Evolutionary conservation across 2,329 filamentous ascomycete genomes (phyloP), one percentile per base, ranked within the genome.

Genomic region (Penicillium freii): DNA sequence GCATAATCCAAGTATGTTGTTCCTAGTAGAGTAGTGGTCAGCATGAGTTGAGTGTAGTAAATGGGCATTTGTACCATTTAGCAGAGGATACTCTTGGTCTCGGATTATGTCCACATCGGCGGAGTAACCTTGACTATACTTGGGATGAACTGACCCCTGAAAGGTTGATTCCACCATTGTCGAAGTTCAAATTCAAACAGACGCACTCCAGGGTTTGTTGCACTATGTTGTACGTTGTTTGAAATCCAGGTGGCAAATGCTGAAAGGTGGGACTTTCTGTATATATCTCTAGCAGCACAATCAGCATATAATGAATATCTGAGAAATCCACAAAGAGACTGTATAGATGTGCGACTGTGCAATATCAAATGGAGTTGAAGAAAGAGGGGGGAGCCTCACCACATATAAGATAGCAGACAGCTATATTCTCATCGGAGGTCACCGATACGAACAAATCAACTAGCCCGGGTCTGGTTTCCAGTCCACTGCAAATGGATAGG

Each of bases 1-100:
- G 92, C 92, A 87, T 97, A 92, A 67, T 97, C 93, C 56, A 97
- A 87, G 73, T 97, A 97, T 46, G 87, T 81, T 10, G 85, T 85
- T 51, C 83, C 90, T 93, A 55, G 53, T 17, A 59, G 36, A 52
- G 49, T 2, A 49, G 23, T 10, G 11, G 47, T 62, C 11, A 58
- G 47, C 17, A 54, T 38, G 27, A 11, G 31, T 38, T 23, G 9
- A 25, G 39, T 34, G n/a, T 25, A 19, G 9, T 31, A 36, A 5
- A 8, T 17, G 11, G 25, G 51, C 27, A 34, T 11, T 23, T 62
- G 17, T 61, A 77, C 76, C 71, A 64, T 71, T 73, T 27, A 80
- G 69, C 33, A 71, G 62, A 21, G 81, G 80, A 69, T 82, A 83
- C 62, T 83, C 77, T 21, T 65, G 65, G 27, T 71, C 68, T 47